phyloP scores from a whole-genome alignment of 164 flowering plant species.

The Amborella trichopoda region DNA sequence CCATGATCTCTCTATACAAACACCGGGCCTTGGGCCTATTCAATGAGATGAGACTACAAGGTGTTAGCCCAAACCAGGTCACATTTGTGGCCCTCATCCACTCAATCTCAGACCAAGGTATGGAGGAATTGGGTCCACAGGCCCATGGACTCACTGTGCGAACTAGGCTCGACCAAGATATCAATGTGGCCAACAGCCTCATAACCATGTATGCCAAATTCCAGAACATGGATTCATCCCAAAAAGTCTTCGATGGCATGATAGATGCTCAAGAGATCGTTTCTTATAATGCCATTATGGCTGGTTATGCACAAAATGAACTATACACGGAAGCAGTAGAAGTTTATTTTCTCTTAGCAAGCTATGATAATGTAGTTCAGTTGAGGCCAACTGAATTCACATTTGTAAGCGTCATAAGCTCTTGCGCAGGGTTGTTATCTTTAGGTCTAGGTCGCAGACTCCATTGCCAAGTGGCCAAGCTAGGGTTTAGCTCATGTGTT shows the following conservation, averaged over 20 bases:
- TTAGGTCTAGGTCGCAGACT: conserved; percentile 53
- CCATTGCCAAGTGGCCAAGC: conserved; percentile 52
- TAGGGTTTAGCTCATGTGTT: conserved; percentile 42
- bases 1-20: conserved; percentile 61
- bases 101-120: conserved; percentile 26
- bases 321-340: conserved; percentile 51
- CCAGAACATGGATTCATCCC: conserved; percentile 34
- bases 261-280: conserved; percentile 33
- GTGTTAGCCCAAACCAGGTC: conserved; percentile 81
- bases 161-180: conserved; percentile 31
- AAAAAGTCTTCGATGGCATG: conserved; percentile 53
- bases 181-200: conserved; percentile 56
- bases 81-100: conserved; percentile 65
- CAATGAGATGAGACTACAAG: conserved; percentile 51
- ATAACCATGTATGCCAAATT: conserved; percentile 83
- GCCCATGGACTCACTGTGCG: conserved; percentile 60
- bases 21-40: conserved; percentile 45
- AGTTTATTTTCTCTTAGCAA: conserved; percentile 30
- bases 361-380: too few relatives aligned
- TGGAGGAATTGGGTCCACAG: conserved; percentile 42
- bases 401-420: conserved; percentile 66
- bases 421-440: conserved; percentile 53
- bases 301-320: conserved; percentile 63
- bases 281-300: conserved; percentile 85
- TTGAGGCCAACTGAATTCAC: conserved; percentile 51